Evolutionary conservation across 2,329 filamentous ascomycete genomes (phyloP).

Genomic region (Fusarium equiseti): DNA sequence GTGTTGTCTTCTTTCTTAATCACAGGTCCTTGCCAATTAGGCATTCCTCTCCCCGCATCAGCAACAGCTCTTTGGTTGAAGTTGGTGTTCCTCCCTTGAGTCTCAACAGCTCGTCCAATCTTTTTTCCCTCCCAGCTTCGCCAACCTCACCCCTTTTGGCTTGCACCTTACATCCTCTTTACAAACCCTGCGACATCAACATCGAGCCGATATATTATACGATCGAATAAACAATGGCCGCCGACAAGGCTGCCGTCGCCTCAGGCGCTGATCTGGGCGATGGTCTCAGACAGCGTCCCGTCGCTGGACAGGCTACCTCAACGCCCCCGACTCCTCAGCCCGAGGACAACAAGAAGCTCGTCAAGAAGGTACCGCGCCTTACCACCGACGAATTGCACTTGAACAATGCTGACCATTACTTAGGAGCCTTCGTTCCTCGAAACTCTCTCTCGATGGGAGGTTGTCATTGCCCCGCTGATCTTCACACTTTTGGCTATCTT

Average conservation of each 20-base stretch:
- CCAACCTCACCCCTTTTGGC: conserved; percentile 38
- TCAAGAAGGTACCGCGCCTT: conserved; percentile 64
- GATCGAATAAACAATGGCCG: conserved; percentile 61
- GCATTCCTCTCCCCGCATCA: conserved; percentile 36
- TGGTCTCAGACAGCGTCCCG: conserved; percentile 67
- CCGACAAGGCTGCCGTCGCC: conserved; percentile 66
- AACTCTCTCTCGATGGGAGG: conserved; percentile 73
- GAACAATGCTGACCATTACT: conserved; percentile 36
- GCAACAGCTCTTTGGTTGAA: conserved; percentile 42
- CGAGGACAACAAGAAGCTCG: conserved; percentile 71
- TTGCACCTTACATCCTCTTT: conserved; percentile 25
- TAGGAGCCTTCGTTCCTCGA: conserved; percentile 70
- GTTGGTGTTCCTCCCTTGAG: conserved; percentile 49
- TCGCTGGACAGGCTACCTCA: conserved; percentile 54
- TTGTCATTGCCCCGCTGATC: conserved; percentile 70
- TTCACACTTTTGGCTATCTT: conserved; percentile 73
- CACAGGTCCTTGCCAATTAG: conserved; percentile 39
- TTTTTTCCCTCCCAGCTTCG: conserved; percentile 38
- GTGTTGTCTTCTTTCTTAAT: conserved; percentile 20
- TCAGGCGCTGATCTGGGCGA: conserved; percentile 71
- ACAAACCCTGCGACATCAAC: conserved; percentile 15
- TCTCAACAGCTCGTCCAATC: conserved; percentile 55
- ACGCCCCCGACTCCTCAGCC: conserved; percentile 57
- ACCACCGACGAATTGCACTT: neutral
- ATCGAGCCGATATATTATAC: conserved; percentile 10